phyloP scores from a whole-genome alignment of 495 filamentous ascomycete species.

The Xylaria intraflava region DNA sequence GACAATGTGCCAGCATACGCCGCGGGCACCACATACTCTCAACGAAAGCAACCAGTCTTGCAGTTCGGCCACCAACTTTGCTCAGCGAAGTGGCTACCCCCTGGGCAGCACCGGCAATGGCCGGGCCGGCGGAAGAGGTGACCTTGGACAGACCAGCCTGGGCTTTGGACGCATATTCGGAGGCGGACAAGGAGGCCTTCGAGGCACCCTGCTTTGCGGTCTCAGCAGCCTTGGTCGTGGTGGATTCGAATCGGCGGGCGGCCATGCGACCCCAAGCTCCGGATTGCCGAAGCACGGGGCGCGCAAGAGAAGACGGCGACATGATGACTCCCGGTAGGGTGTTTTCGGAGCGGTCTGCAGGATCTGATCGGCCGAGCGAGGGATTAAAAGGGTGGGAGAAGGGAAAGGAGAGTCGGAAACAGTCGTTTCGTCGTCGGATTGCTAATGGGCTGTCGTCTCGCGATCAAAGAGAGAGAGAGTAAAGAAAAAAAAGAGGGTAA shows the following conservation, averaged over 20 bases:
- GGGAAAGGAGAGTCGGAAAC: slow-evolving; percentile 4
- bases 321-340: slow-evolving; percentile 18
- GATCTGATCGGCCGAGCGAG: slow-evolving; percentile 14
- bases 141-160: slow-evolving; percentile 80
- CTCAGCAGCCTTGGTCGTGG: slow-evolving; percentile 23
- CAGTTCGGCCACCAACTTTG: slow-evolving; percentile 79
- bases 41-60: slow-evolving; percentile 68
- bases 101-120: slow-evolving; percentile 62
- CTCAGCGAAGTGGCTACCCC: slow-evolving; percentile 57
- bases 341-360: neutral
- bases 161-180: slow-evolving; percentile 66
- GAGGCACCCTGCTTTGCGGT: slow-evolving; percentile 1
- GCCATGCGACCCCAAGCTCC: slow-evolving; percentile 37
- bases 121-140: slow-evolving; percentile 70
- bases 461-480: slow-evolving; percentile 12
- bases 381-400: slow-evolving; percentile 18
- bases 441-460: slow-evolving; percentile 5
- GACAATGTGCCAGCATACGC: neutral
- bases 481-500: no score
- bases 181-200: slow-evolving; percentile 22
- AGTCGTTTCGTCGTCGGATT: slow-evolving; percentile 7
- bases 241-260: slow-evolving; percentile 45
- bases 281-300: slow-evolving; percentile 31
- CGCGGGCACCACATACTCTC: slow-evolving; percentile 62
- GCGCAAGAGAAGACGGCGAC: slow-evolving; percentile 28